These are phyloP conservation scores for Rhodotorula graminis DNA, from an alignment of 768 basidiomycete species.

Conservation along the genomic window DNA sequence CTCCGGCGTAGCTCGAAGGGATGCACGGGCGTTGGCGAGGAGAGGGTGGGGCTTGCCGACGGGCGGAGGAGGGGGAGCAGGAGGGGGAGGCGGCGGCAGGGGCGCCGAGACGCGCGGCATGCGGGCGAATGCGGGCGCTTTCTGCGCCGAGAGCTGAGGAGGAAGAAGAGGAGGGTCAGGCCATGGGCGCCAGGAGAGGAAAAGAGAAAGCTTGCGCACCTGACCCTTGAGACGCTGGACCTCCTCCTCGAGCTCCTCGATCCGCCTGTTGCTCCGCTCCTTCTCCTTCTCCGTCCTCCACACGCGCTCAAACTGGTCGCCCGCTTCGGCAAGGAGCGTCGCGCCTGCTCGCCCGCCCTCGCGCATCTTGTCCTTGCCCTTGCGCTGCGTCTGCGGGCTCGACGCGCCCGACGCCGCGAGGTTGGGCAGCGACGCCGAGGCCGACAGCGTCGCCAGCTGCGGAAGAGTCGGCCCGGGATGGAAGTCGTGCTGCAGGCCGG, in stretches of 20 bases:
- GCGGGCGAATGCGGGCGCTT: not conserved
- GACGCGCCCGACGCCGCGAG: not conserved
- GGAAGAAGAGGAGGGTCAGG: too few relatives aligned
- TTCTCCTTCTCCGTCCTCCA: conserved; percentile 14
- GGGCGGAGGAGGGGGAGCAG: conserved; percentile 6
- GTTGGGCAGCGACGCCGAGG: not conserved
- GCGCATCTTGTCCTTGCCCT: not conserved
- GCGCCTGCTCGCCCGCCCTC: not conserved
- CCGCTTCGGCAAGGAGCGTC: not conserved
- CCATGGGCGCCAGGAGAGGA: accelerated
- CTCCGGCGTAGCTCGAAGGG: conserved; percentile 6
- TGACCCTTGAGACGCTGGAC: conserved; percentile 7
- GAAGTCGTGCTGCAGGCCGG: not conserved
- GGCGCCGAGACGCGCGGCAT: conserved; percentile 5
- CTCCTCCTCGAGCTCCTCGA: conserved; percentile 15
- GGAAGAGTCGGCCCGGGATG: not conserved
- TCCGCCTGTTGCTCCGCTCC: conserved; percentile 12
- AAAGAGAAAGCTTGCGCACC: not conserved
- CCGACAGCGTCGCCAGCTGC: not conserved
- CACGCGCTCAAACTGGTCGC: not conserved
- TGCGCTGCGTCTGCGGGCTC: not conserved
- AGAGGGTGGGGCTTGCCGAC: conserved; percentile 12
- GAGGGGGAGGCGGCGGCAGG: conserved; percentile 4
- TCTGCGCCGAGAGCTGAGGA: conserved; percentile 4
- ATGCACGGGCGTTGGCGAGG: conserved; percentile 3